Evolutionary conservation across 306 rosid genomes (phyloP).

Genomic region (Acacia crassicarpa): DNA sequence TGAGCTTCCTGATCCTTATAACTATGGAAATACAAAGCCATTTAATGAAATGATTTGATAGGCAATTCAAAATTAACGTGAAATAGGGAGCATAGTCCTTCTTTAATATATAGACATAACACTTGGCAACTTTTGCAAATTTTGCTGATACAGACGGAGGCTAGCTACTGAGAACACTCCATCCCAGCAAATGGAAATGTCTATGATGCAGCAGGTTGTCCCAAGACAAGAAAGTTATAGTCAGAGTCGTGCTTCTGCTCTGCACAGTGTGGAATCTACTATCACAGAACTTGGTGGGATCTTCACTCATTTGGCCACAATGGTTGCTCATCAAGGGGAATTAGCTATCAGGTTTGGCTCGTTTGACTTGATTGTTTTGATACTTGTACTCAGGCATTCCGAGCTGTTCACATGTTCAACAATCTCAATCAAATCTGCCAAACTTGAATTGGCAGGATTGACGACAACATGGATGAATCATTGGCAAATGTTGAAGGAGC

Average conservation of each 20-base stretch:
- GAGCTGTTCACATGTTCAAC: conserved; percentile 23
- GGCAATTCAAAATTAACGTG: not conserved
- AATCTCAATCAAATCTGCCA: conserved; percentile 30
- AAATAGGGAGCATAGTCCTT: not conserved
- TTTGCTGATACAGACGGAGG: conserved; percentile 68
- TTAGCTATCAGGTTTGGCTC: conserved; percentile 86
- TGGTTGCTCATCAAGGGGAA: conserved; percentile 99
- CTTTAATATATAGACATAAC: not conserved
- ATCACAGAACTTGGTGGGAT: conserved; percentile 94
- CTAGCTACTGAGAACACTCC: conserved; percentile 80
- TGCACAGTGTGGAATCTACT: conserved; percentile 93
- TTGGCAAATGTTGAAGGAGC: conserved; percentile 93
- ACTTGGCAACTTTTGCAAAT: not conserved
- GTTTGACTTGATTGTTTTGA: conserved; percentile 28
- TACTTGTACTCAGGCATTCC: not conserved
- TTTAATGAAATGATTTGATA: not conserved
- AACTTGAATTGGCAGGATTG: conserved; percentile 64
- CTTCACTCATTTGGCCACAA: conserved; percentile 88
- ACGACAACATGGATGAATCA: conserved; percentile 93
- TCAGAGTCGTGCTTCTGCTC: conserved; percentile 75
- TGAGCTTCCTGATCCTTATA: not conserved
- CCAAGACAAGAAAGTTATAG: conserved; percentile 74
- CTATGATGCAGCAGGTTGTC: conserved; percentile 93
- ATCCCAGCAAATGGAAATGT: conserved; percentile 95
- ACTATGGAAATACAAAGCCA: not conserved